Conservation (phyloP, 768 basidiomycete species). For the Porphyrellus cyaneotinctus region DNA sequence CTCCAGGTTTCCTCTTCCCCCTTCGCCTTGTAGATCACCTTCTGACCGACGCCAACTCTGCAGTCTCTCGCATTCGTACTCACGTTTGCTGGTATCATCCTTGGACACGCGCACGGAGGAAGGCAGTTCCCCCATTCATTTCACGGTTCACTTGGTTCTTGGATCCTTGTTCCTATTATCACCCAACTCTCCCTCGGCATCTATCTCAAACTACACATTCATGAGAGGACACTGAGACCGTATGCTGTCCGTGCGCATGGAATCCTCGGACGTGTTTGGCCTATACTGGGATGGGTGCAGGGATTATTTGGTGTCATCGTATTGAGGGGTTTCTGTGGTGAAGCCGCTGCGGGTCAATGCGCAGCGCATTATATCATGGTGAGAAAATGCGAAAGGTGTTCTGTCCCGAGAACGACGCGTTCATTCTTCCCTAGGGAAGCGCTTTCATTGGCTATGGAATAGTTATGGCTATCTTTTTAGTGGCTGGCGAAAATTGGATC, state of each 20-base stretch:
- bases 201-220: constrained; percentile 89
- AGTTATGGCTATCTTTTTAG: constrained; percentile 73
- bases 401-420: constrained; percentile 8
- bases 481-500: constrained; percentile 77
- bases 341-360: constrained; percentile 69
- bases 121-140: constrained; percentile 69
- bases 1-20: constrained; percentile 52
- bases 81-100: constrained; percentile 67
- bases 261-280: constrained; percentile 78
- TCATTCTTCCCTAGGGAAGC: constrained; percentile 48
- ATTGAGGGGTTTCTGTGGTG: constrained; percentile 78
- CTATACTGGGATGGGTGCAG: constrained; percentile 84
- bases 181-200: constrained; percentile 70
- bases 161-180: constrained; percentile 55
- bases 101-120: constrained; percentile 86
- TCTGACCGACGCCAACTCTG: background rate
- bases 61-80: constrained; percentile 66
- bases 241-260: constrained; percentile 70
- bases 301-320: constrained; percentile 82
- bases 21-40: background rate
- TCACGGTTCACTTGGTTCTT: constrained; percentile 62
- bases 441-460: constrained; percentile 86
- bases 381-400: constrained; percentile 7
- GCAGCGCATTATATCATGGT: constrained; percentile 84
- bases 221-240: constrained; percentile 70